Evolutionary conservation across 345 rosid species (phyloP), one percentile per base, ranked within the genome.

Genomic region (Cardamine occulta): DNA sequence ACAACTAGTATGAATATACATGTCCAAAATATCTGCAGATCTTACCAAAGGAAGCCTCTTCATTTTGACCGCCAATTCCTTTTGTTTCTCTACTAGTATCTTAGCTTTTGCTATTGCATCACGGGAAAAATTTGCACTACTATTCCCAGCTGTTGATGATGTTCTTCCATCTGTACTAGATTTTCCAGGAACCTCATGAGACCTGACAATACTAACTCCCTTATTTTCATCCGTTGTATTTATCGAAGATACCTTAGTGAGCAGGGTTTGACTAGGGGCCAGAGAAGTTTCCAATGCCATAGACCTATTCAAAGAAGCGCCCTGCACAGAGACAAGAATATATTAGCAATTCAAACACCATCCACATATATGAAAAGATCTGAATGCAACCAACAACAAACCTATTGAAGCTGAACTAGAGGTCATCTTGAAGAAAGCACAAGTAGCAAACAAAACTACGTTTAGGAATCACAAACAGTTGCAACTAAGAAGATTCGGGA

Each of bases 121-220:
- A 87, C 87, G 92, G 15, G 97, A 90, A 64, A 88, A 81, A 71
- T 75, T 89, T 77, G 86, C 89, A 84, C 91, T 93, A 86, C 82
- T 84, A 85, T 88, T 89, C 68, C 92, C 96, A 82, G 92, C 91
- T 55, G 82, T 74, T 69, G 95, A 81, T 35, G 95, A 77, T 74
- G 89, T 32, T 63, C 65, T 71, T 83, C 93, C 97, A 95, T 92
- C 97, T 92, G 99, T 95, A 95, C 99, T 95, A 88, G 96, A 88
- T 82, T 88, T 93, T 89, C 97, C 99, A 92, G 86, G 90, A 95
- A 95, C 99, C 99, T 90, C 97, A 92, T 95, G 97, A 95, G 96
- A 90, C 81, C 97, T 83, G 95, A 87, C 82, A 88, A 88, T 81
- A 95, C 91, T 91, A 88, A 88, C 95, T 88, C 91, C 98, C 91